Evolutionary conservation across 2,329 filamentous ascomycete genomes (phyloP).

Genomic region (Cryphonectria japonica): DNA sequence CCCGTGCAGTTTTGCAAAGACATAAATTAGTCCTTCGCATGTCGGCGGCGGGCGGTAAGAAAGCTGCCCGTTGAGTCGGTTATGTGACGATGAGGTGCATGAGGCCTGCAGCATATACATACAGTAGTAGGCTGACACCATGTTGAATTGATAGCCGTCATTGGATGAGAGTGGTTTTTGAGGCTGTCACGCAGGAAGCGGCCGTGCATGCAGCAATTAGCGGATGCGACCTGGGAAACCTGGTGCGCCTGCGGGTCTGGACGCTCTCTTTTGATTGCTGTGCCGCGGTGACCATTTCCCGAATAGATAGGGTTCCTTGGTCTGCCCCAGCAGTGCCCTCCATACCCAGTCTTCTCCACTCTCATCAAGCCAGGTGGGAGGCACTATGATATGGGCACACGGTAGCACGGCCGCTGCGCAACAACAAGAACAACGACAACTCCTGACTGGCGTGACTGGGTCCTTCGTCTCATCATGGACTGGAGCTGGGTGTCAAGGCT

Average conservation of each 20-base stretch:
- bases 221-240: not conserved
- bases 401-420: not conserved
- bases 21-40: not conserved
- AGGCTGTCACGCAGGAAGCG: conserved; percentile 1
- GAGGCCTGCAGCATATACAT: conserved; percentile 2
- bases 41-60: not conserved
- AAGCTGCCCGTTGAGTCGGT: not conserved
- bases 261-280: not conserved
- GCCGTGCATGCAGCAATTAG: conserved; percentile 6
- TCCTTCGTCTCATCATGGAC: conserved; percentile 3
- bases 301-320: not conserved
- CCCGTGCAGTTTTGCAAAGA: not conserved
- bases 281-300: not conserved
- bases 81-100: conserved; percentile 2
- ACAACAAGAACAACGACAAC: too few relatives aligned
- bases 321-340: too few relatives aligned
- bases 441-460: conserved; percentile 1
- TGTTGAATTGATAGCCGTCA: not conserved
- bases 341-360: not conserved
- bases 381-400: not conserved
- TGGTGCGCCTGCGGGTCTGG: not conserved
- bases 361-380: not conserved
- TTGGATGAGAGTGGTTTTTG: not conserved
- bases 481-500: conserved; percentile 1
- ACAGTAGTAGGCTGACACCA: not conserved